Percentiles rank a stretch among this genome's conserved stretches.
These are phyloP conservation scores for Cordyceps pruinosa DNA, from an alignment of 2,329 filamentous ascomycete species.

Conservation along the genomic window DNA sequence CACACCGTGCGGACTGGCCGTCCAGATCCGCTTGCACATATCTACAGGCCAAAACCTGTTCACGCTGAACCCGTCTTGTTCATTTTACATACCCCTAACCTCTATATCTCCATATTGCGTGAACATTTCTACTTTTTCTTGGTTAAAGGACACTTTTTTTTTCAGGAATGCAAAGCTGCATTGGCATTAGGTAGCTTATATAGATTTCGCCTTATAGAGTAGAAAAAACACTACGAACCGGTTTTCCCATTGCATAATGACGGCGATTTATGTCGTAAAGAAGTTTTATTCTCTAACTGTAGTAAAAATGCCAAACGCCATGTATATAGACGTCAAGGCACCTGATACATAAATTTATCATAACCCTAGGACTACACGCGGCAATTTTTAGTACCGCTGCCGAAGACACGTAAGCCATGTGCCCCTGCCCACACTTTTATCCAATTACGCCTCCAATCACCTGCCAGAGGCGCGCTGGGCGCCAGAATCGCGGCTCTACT, in stretches of 20 bases:
- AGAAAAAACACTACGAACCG: not conserved
- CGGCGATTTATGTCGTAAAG: not conserved
- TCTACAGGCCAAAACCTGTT: not conserved
- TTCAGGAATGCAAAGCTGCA: not conserved
- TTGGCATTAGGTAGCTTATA: not conserved
- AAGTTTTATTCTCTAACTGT: conserved; percentile 1
- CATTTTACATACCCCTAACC: not conserved
- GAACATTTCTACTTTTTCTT: not conserved
- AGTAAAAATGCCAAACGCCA: conserved; percentile 4
- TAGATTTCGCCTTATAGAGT: not conserved
- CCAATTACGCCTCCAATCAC: conserved; percentile 7
- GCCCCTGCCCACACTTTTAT: conserved; percentile 4
- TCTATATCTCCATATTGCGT: not conserved
- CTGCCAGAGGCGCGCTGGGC: not conserved
- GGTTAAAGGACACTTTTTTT: not conserved
- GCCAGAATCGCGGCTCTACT: conserved; percentile 20
- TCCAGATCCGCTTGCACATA: not conserved
- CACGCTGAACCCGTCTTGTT: not conserved
- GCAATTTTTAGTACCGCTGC: not conserved
- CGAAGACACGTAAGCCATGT: not conserved
- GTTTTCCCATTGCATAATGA: not conserved
- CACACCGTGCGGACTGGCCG: too few relatives aligned
- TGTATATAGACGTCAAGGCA: not conserved
- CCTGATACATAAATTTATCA: conserved; percentile 11
- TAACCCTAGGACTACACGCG: conserved; percentile 12